phyloP scores from a whole-genome alignment of 805 yeast species.

The Sungouiozyma intestinalis region DNA sequence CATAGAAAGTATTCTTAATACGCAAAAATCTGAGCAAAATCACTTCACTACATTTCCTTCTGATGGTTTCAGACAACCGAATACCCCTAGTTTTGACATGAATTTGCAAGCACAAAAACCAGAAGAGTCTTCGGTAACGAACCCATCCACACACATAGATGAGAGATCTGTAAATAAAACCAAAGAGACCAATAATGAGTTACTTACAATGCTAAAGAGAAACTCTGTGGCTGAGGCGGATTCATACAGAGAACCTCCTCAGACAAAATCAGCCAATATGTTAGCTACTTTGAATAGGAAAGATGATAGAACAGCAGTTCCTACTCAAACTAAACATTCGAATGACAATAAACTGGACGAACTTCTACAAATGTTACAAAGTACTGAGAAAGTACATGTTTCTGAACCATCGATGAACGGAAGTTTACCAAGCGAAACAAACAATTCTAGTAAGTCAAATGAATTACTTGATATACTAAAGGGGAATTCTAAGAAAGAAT shows the following conservation, averaged over 20 bases:
- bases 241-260: background rate
- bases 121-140: background rate
- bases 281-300: conserved; percentile 5
- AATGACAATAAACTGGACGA: conserved; percentile 1
- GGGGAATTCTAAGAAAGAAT: conserved; percentile 1
- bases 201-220: conserved; percentile 6
- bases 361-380: background rate
- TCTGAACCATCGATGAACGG: background rate
- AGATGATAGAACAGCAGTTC: background rate
- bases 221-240: background rate
- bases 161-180: background rate
- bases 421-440: background rate
- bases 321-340: background rate
- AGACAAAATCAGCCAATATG: conserved; percentile 1
- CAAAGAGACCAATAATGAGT: conserved; percentile 2
- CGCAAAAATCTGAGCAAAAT: background rate
- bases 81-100: conserved; percentile 1
- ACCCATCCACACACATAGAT: background rate
- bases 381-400: background rate
- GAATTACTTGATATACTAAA: conserved; percentile 9
- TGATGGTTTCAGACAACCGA: conserved; percentile 1
- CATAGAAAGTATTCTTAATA: conserved; percentile 10
- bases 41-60: background rate
- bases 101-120: background rate
- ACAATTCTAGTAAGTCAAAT: conserved; percentile 1